Evolutionary conservation across 352 stramenopile species (phyloP), one percentile per base, ranked within the genome.

Genomic region (Phytophthora megakarya): DNA sequence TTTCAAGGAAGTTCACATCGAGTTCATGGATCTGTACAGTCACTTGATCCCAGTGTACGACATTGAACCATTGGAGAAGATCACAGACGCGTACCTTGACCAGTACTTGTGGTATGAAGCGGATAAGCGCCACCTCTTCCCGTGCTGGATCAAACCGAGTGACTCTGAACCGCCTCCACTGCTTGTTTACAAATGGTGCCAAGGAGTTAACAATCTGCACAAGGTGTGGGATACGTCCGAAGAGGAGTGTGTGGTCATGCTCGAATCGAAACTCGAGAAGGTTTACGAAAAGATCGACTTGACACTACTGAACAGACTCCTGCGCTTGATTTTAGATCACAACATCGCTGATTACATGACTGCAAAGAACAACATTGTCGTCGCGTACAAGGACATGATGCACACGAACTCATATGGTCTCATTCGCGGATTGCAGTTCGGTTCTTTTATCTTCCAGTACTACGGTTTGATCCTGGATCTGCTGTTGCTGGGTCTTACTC

Each of bases 301-400:
- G 61, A 99, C 97, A 25, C 73, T 99, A 42, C 69, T 99, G 47
- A 99, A 99, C 76, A 84, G 98, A 22, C 81, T 99, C 23, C 74
- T 99, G 57, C 91, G 97, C 10, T 80, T 99, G 45, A 99, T 99
- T 78, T 86, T 99, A 40, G 98, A 99, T 80, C 98, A 99, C 80
- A 99, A 99, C 73, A 99, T 99, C 65, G 98, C 98, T 11, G 98
- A 99, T 70, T 99, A 99, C 82, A 99, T 99, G 92, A 99, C 97
- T 12, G 97, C 97, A 4, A 99, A 99, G 86, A 99, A 99, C 83
- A 99, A 99, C 75, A 92, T 99, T 44, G 91, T 98, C 51, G 79
- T 99, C 18, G 92, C 90, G 42, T 99, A 97, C 91, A 99, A 99
- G 80, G 98, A 99, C 65, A 99, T 99, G 98, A 99, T 99, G 92